phyloP scores from a whole-genome alignment of 257 asterid species.

The Solanum paucissectum region DNA sequence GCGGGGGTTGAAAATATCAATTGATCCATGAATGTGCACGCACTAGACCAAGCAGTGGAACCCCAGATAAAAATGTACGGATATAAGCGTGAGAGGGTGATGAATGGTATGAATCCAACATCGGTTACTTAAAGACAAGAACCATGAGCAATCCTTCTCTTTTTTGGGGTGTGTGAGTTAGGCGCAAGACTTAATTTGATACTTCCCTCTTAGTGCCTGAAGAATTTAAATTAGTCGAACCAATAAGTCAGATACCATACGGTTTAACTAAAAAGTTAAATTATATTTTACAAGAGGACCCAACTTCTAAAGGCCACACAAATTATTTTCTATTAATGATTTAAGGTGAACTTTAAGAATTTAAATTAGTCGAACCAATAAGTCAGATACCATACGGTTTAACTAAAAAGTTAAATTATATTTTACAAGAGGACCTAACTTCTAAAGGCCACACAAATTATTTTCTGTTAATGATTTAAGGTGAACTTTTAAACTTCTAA shows the following conservation, averaged over 20 bases:
- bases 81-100: accelerated
- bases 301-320: neutral
- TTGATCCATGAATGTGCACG: neutral
- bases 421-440: neutral
- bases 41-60: neutral
- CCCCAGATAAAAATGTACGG: neutral
- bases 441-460: neutral
- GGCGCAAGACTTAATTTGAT: neutral
- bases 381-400: neutral
- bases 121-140: neutral
- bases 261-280: neutral
- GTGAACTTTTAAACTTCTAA: neutral
- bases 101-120: neutral
- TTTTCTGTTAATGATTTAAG: neutral
- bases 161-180: too few relatives aligned
- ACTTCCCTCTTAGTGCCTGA: neutral
- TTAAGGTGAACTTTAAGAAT: neutral
- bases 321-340: neutral
- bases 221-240: neutral
- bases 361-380: neutral
- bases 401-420: neutral
- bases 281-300: neutral
- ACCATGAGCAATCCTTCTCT: neutral
- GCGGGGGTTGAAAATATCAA: accelerated
- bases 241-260: neutral